Conservation (phyloP, 176 grass and related monocot genomes). For the Leersia perrieri region DNA sequence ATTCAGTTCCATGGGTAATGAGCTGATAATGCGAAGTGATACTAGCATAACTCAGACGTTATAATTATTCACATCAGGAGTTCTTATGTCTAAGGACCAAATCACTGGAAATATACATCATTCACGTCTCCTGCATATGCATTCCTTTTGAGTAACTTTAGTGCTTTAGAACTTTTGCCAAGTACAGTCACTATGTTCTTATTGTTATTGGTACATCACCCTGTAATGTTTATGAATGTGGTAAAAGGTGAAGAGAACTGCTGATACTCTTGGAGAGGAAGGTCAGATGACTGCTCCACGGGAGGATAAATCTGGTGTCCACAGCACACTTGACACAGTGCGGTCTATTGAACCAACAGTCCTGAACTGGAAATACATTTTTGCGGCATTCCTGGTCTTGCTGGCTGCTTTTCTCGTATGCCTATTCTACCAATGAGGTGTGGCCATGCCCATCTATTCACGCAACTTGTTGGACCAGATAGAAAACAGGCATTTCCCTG, state of each 20-base stretch:
- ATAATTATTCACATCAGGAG: not conserved
- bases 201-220: not conserved
- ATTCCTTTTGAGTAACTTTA: not conserved
- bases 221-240: not conserved
- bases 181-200: not conserved
- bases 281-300: constrained; percentile 19
- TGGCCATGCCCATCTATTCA: not conserved
- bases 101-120: too few species aligned
- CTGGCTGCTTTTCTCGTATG: constrained; percentile 33
- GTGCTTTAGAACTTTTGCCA: not conserved
- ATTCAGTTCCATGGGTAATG: not conserved
- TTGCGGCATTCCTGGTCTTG: constrained; percentile 36
- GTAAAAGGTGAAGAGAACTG: constrained; percentile 35
- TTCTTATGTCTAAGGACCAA: not conserved
- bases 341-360: constrained; percentile 41
- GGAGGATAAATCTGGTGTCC: constrained; percentile 36
- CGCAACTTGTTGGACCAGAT: not conserved
- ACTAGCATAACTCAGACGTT: not conserved
- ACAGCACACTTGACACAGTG: constrained; percentile 34
- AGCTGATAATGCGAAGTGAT: not conserved
- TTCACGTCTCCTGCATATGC: not conserved
- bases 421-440: constrained; percentile 23
- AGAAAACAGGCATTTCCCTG: not conserved
- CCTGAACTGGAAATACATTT: constrained; percentile 57
- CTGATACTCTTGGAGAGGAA: constrained; percentile 23